A percentile compares a stretch with the other conserved stretches of the same genome.
phyloP scores from a whole-genome alignment of 306 rosid species.

The Cercis canadensis region DNA sequence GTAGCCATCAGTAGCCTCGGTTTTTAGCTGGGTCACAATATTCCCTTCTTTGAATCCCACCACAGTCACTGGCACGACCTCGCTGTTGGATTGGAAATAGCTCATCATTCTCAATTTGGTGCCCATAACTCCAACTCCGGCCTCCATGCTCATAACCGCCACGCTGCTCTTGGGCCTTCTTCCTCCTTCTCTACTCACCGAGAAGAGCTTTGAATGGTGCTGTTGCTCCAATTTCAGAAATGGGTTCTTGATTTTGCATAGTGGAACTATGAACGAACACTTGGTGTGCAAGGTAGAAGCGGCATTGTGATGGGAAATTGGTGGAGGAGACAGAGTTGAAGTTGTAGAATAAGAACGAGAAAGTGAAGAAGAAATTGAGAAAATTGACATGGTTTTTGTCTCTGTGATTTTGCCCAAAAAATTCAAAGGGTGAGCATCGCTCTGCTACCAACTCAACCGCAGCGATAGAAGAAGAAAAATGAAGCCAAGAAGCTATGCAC shows the following conservation, averaged over 20 bases:
- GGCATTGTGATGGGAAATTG: not conserved
- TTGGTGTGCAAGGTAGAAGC: not conserved
- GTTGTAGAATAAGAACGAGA: not conserved
- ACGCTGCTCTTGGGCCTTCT: not conserved
- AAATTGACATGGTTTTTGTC: slow-evolving; percentile 8
- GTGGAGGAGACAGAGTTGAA: not conserved
- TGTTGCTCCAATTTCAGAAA: slow-evolving; percentile 13
- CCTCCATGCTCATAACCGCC: slow-evolving; percentile 77
- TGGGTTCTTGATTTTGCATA: slow-evolving; percentile 19
- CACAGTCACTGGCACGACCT: slow-evolving; percentile 87
- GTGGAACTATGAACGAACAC: not conserved
- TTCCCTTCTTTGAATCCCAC: slow-evolving; percentile 97
- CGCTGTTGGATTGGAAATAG: slow-evolving; percentile 67
- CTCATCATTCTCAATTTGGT: slow-evolving; percentile 97
- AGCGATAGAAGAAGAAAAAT: too few relatives aligned
- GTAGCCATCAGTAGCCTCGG: slow-evolving; percentile 85
- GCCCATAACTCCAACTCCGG: slow-evolving; percentile 90
- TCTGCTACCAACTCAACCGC: not conserved
- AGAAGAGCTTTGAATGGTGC: not conserved
- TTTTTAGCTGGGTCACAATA: slow-evolving; percentile 84
- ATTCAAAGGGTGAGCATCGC: slow-evolving; percentile 13
- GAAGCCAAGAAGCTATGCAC: too few relatives aligned
- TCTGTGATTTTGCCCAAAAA: not conserved
- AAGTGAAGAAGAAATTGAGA: slow-evolving; percentile 12
- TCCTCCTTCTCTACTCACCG: not conserved